Evolutionary conservation across 148 eudicot genomes (phyloP).

Genomic region (Rhododendron molle): DNA sequence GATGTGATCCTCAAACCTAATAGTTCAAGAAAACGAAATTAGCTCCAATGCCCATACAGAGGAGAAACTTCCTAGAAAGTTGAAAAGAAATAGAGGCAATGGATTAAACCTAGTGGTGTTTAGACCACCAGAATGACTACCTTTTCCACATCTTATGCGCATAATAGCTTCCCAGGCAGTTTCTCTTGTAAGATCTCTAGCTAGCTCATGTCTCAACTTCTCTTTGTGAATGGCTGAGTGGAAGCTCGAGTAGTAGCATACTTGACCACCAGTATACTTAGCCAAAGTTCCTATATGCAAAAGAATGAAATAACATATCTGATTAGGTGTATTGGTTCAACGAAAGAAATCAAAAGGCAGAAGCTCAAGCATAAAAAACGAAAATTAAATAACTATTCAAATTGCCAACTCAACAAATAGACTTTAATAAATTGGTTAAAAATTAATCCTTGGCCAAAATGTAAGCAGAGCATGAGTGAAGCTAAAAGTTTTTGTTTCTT

Average conservation of each 20-base stretch:
- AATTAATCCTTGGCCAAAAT: neutral
- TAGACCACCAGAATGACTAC: constrained; percentile 25
- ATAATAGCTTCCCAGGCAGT: constrained; percentile 99
- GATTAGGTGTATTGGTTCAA: neutral
- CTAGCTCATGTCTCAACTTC: constrained; percentile 79
- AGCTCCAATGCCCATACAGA: neutral
- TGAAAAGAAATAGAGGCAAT: constrained; percentile 8
- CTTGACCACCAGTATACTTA: constrained; percentile 96
- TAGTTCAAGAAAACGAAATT: constrained; percentile 8
- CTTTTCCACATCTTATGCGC: constrained; percentile 99
- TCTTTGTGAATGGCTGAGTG: constrained; percentile 64
- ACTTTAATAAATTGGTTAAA: neutral
- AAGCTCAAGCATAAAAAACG: neutral
- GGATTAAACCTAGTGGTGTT: neutral
- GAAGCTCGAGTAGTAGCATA: constrained; percentile 78
- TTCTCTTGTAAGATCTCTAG: constrained; percentile 96
- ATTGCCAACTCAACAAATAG: neutral
- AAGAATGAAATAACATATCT: neutral
- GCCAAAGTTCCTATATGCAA: constrained; percentile 67
- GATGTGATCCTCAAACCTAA: constrained; percentile 83
- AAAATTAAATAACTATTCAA: neutral
- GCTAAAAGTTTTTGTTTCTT: neutral
- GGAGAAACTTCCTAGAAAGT: constrained; percentile 1
- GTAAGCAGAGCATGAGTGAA: too few relatives aligned
- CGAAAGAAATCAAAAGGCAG: neutral